These are phyloP conservation scores for Kluyveromyces siamensis DNA, from an alignment of 805 yeast species.

Conservation along the genomic window DNA sequence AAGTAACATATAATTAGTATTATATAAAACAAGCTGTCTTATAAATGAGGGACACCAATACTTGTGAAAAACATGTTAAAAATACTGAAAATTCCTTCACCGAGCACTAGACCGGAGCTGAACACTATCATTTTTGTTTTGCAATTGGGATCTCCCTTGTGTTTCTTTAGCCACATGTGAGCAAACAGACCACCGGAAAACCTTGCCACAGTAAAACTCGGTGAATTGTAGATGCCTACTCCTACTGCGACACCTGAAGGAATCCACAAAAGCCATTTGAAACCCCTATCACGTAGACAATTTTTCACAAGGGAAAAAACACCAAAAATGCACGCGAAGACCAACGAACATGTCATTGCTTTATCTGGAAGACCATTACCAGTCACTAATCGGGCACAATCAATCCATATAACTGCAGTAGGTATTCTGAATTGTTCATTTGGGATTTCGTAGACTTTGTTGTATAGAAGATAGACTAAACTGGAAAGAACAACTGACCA, in stretches of 20 bases:
- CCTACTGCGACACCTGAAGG: slow-evolving; percentile 98
- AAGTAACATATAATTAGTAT: neutral
- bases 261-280: slow-evolving; percentile 39
- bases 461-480: slow-evolving; percentile 74
- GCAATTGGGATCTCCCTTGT: slow-evolving; percentile 33
- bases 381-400: slow-evolving; percentile 85
- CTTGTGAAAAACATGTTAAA: slow-evolving; percentile 71
- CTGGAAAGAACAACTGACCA: slow-evolving; percentile 79
- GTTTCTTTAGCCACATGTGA: slow-evolving; percentile 42
- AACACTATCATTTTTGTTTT: slow-evolving; percentile 75
- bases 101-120: slow-evolving; percentile 85
- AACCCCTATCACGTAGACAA: slow-evolving; percentile 37
- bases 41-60: slow-evolving; percentile 53
- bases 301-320: slow-evolving; percentile 57
- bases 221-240: slow-evolving; percentile 88
- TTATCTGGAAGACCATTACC: slow-evolving; percentile 85
- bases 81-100: slow-evolving; percentile 87
- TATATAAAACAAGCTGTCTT: neutral
- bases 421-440: slow-evolving; percentile 77
- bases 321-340: slow-evolving; percentile 63
- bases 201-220: slow-evolving; percentile 88
- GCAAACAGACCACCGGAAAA: slow-evolving; percentile 79
- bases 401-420: slow-evolving; percentile 94
- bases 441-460: slow-evolving; percentile 77
- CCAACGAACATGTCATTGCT: slow-evolving; percentile 50